phyloP scores from a whole-genome alignment of 2,329 filamentous ascomycete genomes.

The Bipolaris cookei region DNA sequence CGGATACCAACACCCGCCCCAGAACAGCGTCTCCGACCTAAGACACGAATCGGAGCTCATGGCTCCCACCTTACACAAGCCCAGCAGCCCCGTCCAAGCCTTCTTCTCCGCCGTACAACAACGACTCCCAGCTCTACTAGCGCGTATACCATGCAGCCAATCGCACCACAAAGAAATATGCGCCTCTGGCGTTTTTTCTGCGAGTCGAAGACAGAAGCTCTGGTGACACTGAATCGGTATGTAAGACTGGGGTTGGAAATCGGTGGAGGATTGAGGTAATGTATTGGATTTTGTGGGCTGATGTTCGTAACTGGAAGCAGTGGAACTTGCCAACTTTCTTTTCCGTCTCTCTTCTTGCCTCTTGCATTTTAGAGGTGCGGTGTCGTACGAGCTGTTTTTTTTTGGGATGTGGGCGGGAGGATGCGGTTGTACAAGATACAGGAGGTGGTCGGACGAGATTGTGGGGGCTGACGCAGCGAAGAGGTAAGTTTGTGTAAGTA shows the following conservation, averaged over 20 bases:
- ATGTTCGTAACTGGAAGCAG: neutral
- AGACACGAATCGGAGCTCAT: constrained; percentile 40
- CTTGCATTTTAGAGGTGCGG: neutral
- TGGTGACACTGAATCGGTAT: constrained; percentile 8
- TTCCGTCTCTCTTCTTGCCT: neutral
- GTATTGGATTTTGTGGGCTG: neutral
- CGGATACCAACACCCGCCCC: constrained; percentile 7
- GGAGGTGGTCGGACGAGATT: neutral
- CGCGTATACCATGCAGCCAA: neutral
- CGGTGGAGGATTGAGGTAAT: neutral
- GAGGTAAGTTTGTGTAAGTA: neutral
- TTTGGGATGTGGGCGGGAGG: neutral
- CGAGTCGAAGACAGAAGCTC: neutral
- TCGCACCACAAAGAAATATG: neutral
- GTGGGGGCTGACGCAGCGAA: neutral
- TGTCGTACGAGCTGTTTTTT: neutral
- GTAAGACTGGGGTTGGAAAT: constrained; percentile 1
- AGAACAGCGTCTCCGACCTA: constrained; percentile 9
- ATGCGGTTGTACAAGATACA: neutral
- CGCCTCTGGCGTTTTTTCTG: neutral
- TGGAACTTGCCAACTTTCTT: constrained; percentile 10
- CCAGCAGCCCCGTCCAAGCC: neutral
- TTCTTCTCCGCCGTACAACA: neutral
- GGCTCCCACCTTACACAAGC: constrained; percentile 10
- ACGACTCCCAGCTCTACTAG: neutral